phyloP scores from a whole-genome alignment of 257 asterid species.

The Solanum clarkiae region DNA sequence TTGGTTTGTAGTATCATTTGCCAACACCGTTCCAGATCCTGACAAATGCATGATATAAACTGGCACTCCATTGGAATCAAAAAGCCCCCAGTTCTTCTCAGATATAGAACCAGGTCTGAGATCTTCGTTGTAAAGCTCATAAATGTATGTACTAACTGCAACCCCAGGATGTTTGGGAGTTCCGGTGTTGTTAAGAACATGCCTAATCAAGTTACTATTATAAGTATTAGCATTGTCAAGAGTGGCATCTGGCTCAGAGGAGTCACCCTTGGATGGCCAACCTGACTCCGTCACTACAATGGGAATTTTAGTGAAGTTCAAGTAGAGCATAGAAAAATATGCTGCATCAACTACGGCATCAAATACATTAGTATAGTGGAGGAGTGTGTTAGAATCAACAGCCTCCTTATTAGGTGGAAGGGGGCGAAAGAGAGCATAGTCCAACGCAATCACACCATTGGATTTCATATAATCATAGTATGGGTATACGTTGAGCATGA shows the following conservation, averaged over 20 bases:
- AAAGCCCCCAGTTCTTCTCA: conserved; percentile 94
- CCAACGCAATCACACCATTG: conserved; percentile 62
- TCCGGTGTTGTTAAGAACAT: conserved; percentile 66
- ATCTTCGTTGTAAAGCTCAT: conserved; percentile 88
- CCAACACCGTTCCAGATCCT: conserved; percentile 68
- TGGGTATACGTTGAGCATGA: conserved; percentile 83
- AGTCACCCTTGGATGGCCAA: conserved; percentile 92
- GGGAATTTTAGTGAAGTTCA: conserved; percentile 71
- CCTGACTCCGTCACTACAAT: conserved; percentile 72
- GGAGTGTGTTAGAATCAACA: conserved; percentile 72
- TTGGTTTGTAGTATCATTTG: conserved; percentile 78
- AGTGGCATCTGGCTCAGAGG: conserved; percentile 63
- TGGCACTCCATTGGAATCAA: conserved; percentile 59
- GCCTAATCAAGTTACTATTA: conserved; percentile 74
- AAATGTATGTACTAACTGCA: conserved; percentile 66
- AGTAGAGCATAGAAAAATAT: conserved; percentile 68
- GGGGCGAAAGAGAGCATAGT: conserved; percentile 79
- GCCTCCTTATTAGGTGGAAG: conserved; percentile 87
- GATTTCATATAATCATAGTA: conserved; percentile 65
- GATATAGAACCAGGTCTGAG: conserved; percentile 54
- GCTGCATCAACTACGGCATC: conserved; percentile 92
- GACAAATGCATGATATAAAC: conserved; percentile 58
- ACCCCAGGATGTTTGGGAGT: conserved; percentile 93
- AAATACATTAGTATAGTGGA: conserved; percentile 87
- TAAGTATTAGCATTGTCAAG: conserved; percentile 73